Percentiles rank a stretch among this genome's conserved stretches.
Conservation (phyloP, 2,329 filamentous ascomycete species). For the Ophiostoma piceae region DNA sequence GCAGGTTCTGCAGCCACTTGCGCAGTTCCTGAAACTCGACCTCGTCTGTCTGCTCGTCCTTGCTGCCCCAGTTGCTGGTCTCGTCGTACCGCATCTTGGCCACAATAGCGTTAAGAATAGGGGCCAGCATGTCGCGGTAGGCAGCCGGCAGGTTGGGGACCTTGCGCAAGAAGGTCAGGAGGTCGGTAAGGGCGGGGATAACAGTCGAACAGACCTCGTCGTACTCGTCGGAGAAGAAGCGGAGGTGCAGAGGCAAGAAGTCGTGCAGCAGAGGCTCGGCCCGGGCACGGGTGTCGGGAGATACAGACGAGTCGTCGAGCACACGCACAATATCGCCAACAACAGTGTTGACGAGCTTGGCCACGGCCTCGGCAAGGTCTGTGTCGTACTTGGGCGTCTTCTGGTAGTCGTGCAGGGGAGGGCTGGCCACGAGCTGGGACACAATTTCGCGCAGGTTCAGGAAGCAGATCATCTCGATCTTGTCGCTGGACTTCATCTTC, state of each 20-base stretch:
- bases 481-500: constrained; percentile 93
- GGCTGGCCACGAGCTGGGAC: constrained; percentile 76
- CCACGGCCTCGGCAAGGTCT: constrained; percentile 89
- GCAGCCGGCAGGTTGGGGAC: constrained; percentile 65
- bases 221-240: constrained; percentile 96
- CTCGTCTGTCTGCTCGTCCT: constrained; percentile 92
- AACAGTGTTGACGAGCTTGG: constrained; percentile 89
- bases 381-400: constrained; percentile 86
- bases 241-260: constrained; percentile 80
- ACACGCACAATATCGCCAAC: constrained; percentile 82
- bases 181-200: constrained; percentile 85
- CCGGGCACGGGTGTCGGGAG: constrained; percentile 60
- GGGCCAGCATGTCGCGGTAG: constrained; percentile 76
- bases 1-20: constrained; percentile 80
- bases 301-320: constrained; percentile 61
- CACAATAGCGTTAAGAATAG: constrained; percentile 86
- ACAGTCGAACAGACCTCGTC: constrained; percentile 97
- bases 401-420: constrained; percentile 70
- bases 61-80: constrained; percentile 85
- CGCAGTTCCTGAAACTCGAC: constrained; percentile 94
- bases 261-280: constrained; percentile 77
- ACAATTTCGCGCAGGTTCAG: constrained; percentile 83
- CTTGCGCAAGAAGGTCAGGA: constrained; percentile 85
- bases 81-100: constrained; percentile 97
- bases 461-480: constrained; percentile 88